phyloP scores from a whole-genome alignment of 2,329 filamentous ascomycete species.

The Penicillium decumbens region DNA sequence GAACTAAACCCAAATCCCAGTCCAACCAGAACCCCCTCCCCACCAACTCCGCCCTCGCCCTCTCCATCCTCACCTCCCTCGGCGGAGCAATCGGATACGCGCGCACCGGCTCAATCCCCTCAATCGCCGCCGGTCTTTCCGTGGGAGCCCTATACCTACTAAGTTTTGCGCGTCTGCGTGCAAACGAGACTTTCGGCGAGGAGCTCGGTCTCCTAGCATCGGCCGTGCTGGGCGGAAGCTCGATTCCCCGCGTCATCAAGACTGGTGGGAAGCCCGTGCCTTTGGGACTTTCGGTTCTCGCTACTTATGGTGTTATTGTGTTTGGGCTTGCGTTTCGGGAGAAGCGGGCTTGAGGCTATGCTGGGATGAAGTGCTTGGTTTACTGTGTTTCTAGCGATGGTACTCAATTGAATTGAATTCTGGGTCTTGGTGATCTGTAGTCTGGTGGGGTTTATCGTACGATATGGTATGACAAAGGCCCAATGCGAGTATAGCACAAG shows the following conservation, averaged over 20 bases:
- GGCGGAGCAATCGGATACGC: constrained; percentile 85
- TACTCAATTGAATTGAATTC: background rate
- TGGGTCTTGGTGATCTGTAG: background rate
- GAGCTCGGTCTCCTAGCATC: constrained; percentile 88
- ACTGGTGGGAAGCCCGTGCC: constrained; percentile 75
- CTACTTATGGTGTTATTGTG: constrained; percentile 69
- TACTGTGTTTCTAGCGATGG: too few relatives aligned
- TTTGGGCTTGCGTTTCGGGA: constrained; percentile 66
- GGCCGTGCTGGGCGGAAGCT: constrained; percentile 73
- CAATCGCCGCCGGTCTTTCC: constrained; percentile 74
- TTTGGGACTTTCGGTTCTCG: constrained; percentile 70
- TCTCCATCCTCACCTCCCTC: constrained; percentile 76
- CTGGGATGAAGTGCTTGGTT: too few relatives aligned
- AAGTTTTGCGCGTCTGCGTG: constrained; percentile 74
- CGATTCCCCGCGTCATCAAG: constrained; percentile 80
- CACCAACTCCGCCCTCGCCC: constrained; percentile 64
- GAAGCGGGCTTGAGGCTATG: constrained; percentile 23
- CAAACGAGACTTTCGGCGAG: constrained; percentile 70
- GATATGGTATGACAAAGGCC: background rate
- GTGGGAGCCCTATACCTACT: constrained; percentile 76
- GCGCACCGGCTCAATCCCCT: constrained; percentile 79
- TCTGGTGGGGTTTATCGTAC: background rate
- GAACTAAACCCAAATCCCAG: constrained; percentile 3
- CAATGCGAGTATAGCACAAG: background rate
- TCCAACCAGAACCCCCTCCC: constrained; percentile 20